phyloP scores from a whole-genome alignment of 257 asterid species.

The Capsicum baccatum region DNA sequence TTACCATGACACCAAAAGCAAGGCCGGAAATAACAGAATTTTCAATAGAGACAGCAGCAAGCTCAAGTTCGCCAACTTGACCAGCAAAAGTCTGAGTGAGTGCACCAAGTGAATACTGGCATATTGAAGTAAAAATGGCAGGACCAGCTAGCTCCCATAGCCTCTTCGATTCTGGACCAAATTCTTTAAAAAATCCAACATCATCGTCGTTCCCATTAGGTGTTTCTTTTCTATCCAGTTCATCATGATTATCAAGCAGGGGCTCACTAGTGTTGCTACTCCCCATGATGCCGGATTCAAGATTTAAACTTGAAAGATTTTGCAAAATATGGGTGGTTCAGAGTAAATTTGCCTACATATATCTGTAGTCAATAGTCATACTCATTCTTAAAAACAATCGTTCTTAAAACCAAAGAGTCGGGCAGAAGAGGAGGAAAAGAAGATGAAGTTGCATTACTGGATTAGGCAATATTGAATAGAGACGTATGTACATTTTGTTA shows the following conservation, averaged over 20 bases:
- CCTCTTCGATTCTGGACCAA: conserved; percentile 56
- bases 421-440: too few relatives aligned
- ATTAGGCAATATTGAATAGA: too few relatives aligned
- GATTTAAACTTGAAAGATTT: background rate
- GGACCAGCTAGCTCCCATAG: conserved; percentile 82
- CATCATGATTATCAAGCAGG: conserved; percentile 20
- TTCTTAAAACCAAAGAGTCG: too few relatives aligned
- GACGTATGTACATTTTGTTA: too few relatives aligned
- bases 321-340: background rate
- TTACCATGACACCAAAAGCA: conserved; percentile 80
- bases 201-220: too few relatives aligned
- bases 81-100: conserved; percentile 74
- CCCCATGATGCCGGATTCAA: background rate
- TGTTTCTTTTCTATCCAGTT: background rate
- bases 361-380: background rate
- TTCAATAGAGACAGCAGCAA: conserved; percentile 87
- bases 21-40: conserved; percentile 82
- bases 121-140: conserved; percentile 65
- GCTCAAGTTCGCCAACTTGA: conserved; percentile 66
- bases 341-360: background rate
- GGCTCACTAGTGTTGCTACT: conserved; percentile 20
- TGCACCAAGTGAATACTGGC: conserved; percentile 78
- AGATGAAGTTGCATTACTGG: too few relatives aligned
- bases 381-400: too few relatives aligned
- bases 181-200: conserved; percentile 13